Evolutionary conservation across 2,329 filamentous ascomycete species (phyloP).

Genomic region (Alternaria sp.): DNA sequence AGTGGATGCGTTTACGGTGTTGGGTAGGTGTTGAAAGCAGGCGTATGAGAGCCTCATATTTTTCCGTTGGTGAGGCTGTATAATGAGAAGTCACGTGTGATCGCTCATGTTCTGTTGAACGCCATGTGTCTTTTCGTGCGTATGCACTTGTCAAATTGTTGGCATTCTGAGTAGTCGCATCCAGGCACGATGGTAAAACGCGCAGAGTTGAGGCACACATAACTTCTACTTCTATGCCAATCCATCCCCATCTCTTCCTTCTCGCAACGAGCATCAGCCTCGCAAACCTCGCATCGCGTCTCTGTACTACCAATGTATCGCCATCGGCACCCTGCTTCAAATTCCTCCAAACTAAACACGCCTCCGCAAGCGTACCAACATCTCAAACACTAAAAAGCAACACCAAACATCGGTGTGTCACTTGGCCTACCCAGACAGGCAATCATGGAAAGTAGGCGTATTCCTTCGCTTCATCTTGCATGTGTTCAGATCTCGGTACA

Average conservation of each 20-base stretch:
- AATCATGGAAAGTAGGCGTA: slow-evolving; percentile 13
- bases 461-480: slow-evolving; percentile 13
- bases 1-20: not conserved
- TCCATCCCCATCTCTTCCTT: not conserved
- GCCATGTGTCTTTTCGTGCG: not conserved
- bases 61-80: not conserved
- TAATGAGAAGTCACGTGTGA: not conserved
- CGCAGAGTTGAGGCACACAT: not conserved
- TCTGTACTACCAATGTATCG: not conserved
- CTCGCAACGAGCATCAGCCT: not conserved
- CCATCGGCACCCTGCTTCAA: not conserved
- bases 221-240: not conserved
- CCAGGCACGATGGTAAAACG: not conserved
- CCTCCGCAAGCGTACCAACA: not conserved
- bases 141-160: not conserved
- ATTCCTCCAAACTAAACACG: not conserved
- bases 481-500: not conserved
- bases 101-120: not conserved
- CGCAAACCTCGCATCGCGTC: not conserved
- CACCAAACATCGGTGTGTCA: not conserved
- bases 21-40: slow-evolving; percentile 16
- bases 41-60: slow-evolving; percentile 11
- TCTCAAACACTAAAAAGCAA: not conserved
- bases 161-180: not conserved
- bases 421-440: slow-evolving; percentile 4